These are phyloP conservation scores for Patellaria atrata DNA, from an alignment of 495 filamentous ascomycete species.

Conservation along the genomic window DNA sequence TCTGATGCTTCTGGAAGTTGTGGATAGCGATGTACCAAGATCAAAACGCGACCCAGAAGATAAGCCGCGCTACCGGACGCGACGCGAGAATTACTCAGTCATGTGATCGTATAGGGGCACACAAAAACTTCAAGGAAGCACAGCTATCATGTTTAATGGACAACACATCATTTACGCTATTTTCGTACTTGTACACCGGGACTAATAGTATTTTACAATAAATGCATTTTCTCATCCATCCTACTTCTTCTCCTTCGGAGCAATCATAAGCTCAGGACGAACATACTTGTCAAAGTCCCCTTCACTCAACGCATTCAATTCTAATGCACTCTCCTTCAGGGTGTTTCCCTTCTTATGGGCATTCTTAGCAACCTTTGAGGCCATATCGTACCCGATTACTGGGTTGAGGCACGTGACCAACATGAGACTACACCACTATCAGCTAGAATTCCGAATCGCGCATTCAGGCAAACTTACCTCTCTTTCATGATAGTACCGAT, in stretches of 20 bases:
- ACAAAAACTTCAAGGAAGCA: too few relatives aligned
- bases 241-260: constrained; percentile 48
- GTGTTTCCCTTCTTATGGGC: constrained; percentile 96
- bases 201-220: constrained; percentile 4
- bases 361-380: constrained; percentile 96
- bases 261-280: constrained; percentile 92
- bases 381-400: constrained; percentile 97
- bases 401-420: constrained; percentile 97
- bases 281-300: constrained; percentile 88
- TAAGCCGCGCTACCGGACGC: too few relatives aligned
- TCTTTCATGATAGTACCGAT: constrained; percentile 82
- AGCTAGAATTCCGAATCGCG: background rate
- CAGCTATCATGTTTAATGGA: too few relatives aligned
- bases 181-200: too few relatives aligned
- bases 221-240: constrained; percentile 1
- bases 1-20: background rate
- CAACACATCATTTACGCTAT: too few relatives aligned
- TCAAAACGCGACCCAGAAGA: too few relatives aligned
- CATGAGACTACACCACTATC: constrained; percentile 59
- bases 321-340: constrained; percentile 84
- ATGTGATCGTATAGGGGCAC: too few relatives aligned
- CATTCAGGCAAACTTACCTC: constrained; percentile 32
- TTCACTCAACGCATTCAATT: constrained; percentile 77
- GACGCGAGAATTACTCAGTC: too few relatives aligned
- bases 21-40: constrained; percentile 1